Conservation (phyloP, 345 rosid species). For the Eucalyptus erythrocorys region DNA sequence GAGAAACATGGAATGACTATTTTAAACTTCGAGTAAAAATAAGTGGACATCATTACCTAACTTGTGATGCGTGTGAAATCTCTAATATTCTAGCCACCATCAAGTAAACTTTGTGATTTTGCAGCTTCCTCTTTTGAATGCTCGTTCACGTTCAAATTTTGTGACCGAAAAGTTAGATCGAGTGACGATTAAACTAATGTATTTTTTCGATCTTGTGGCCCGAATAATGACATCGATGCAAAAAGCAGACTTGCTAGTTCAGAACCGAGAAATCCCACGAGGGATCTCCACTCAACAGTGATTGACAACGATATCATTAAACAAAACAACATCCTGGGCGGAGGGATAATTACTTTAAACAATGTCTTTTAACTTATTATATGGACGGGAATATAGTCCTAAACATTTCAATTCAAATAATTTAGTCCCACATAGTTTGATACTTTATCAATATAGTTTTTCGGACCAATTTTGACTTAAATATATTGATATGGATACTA, state of each 20-base stretch:
- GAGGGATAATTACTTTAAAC: not conserved
- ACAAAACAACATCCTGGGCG: not conserved
- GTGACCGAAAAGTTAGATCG: not conserved
- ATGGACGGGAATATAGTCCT: not conserved
- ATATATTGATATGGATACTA: rapidly evolving
- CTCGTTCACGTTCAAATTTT: not conserved
- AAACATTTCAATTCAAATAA: not conserved
- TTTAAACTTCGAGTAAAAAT: not conserved
- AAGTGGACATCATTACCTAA: not conserved
- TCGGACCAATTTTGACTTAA: rapidly evolving
- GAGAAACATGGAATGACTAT: not conserved
- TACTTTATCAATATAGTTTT: not conserved
- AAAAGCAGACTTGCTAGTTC: not conserved
- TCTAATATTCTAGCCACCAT: not conserved
- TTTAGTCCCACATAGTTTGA: not conserved
- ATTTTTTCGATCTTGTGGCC: not conserved
- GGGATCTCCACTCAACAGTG: not conserved
- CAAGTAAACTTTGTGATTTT: not conserved
- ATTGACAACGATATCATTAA: not conserved
- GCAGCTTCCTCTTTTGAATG: not conserved
- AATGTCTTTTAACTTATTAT: no score
- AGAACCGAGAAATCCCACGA: not conserved
- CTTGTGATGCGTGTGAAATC: not conserved
- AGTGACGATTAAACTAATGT: not conserved
- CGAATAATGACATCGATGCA: not conserved